Evolutionary conservation across 2,329 filamentous ascomycete genomes (phyloP).

Genomic region (Chrysoporthe austroafricana): DNA sequence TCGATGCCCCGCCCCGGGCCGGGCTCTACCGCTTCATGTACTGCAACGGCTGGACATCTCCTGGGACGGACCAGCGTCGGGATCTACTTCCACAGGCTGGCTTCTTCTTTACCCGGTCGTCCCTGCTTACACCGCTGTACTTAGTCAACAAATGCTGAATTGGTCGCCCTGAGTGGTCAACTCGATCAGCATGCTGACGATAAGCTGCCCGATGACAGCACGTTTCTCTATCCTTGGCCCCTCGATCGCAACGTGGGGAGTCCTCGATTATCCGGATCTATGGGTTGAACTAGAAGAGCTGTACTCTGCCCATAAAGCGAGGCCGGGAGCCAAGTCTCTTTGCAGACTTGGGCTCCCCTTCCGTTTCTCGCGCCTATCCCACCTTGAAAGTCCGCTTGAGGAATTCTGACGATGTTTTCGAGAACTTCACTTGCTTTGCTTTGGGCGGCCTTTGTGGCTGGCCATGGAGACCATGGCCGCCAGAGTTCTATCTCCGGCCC

Average conservation of each 20-base stretch:
- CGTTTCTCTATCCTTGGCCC: neutral
- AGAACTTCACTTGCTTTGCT: slow-evolving; percentile 41
- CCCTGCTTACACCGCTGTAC: slow-evolving; percentile 19
- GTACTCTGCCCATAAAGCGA: slow-evolving; percentile 17
- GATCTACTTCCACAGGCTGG: slow-evolving; percentile 13
- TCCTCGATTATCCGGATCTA: neutral
- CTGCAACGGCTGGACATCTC: slow-evolving; percentile 16
- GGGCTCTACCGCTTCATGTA: neutral
- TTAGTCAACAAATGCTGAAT: slow-evolving; percentile 23
- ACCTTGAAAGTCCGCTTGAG: neutral
- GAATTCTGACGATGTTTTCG: slow-evolving; percentile 35
- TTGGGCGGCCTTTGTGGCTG: slow-evolving; percentile 55
- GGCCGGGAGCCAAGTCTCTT: slow-evolving; percentile 8
- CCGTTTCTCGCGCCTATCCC: neutral
- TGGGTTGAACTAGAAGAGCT: slow-evolving; percentile 3
- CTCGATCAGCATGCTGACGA: slow-evolving; percentile 14
- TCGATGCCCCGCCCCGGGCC: slow-evolving; percentile 18
- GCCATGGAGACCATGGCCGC: slow-evolving; percentile 62
- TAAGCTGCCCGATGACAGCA: slow-evolving; percentile 21
- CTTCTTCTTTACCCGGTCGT: slow-evolving; percentile 6
- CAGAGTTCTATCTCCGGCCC: slow-evolving; percentile 70
- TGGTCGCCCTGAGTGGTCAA: slow-evolving; percentile 24
- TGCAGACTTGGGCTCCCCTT: neutral
- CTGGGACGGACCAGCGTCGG: slow-evolving; percentile 18
- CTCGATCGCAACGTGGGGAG: neutral